phyloP scores from a whole-genome alignment of 2,329 filamentous ascomycete genomes.

The Phialocephala sp. region DNA sequence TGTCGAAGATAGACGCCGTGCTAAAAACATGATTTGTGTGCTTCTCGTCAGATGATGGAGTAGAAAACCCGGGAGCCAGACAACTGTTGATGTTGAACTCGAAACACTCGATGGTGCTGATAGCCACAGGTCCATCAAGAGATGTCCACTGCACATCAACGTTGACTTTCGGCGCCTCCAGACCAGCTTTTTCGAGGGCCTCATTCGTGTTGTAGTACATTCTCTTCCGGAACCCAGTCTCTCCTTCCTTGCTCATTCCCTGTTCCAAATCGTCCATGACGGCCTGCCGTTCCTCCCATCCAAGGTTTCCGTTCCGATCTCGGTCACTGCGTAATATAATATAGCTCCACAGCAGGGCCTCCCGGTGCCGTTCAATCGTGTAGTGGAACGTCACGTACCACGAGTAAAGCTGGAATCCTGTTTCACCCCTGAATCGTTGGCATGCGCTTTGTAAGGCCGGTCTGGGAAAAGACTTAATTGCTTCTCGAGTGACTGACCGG shows the following conservation, averaged over 20 bases:
- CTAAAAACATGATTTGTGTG: constrained; percentile 47
- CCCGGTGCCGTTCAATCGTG: constrained; percentile 50
- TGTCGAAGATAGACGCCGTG: constrained; percentile 47
- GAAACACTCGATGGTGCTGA: constrained; percentile 48
- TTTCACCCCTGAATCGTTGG: constrained; percentile 51
- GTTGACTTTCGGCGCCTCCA: constrained; percentile 49
- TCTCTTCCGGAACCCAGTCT: constrained; percentile 43
- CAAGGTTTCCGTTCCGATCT: constrained; percentile 48
- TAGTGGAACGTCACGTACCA: constrained; percentile 52
- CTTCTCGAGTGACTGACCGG: constrained; percentile 47
- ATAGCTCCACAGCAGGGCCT: constrained; percentile 51
- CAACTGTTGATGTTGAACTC: constrained; percentile 50
- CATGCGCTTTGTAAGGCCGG: constrained; percentile 48
- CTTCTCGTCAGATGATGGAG: constrained; percentile 43
- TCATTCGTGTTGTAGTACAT: constrained; percentile 48
- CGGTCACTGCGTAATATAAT: constrained; percentile 48
- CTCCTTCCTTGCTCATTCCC: constrained; percentile 44
- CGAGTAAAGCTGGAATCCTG: constrained; percentile 50
- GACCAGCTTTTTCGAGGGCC: constrained; percentile 46
- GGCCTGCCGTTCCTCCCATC: constrained; percentile 47
- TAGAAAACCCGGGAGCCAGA: constrained; percentile 49
- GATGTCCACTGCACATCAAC: constrained; percentile 50
- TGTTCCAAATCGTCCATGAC: constrained; percentile 47
- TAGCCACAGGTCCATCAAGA: constrained; percentile 48
- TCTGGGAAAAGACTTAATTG: constrained; percentile 49